Evolutionary conservation across 2,329 filamentous ascomycete genomes (phyloP), one percentile per base, ranked within the genome.

Genomic region (Spiromastix sp.): DNA sequence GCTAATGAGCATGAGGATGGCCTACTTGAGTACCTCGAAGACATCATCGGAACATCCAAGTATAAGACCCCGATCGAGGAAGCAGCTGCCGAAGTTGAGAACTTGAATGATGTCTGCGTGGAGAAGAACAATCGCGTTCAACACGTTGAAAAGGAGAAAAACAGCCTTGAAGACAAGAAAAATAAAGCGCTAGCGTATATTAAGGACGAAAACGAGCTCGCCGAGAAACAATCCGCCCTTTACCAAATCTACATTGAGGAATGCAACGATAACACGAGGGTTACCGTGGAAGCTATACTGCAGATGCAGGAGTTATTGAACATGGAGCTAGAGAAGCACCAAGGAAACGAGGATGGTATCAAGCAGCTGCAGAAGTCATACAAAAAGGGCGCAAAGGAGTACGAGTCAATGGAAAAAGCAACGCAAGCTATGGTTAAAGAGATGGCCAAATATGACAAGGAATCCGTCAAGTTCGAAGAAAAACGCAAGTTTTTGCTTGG

Each of bases 31-130:
- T 98, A 98, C 45, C 74, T 98, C 0, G 91, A 98, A 57, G 91
- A 98, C 52, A 98, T 98, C 42, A 96, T 98, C 49, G 91, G 93
- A 43, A 98, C 91, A 0, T 96, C 91, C 4, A 95, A 94, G 57
- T 98, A 98, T 67, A 98, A 98, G 64, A 75, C 82, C 0, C 89
- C 91, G 0, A 98, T 98, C 43, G 91, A 98, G 48, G 91, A 98
- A 62, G 80, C 87, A 1, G 89, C 86, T 0, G 66, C 80, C 1
- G 85, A 96, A 58, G 85, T 94, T 0, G 91, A 98, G 60, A 79
- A 77, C 1, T 72, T 96, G 36, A 98, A 98, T 54, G 91, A 98
- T 50, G 76, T 93, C 2, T 98, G 91, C 54, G 71, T 85, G 49
- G 91, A 98, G 59, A 98, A 98, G 68, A 94, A 83, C 48, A 83